A percentile compares a stretch with the other conserved stretches of the same genome.
phyloP scores from a whole-genome alignment of 2,329 filamentous ascomycete genomes.

The Macrophomina tecta region DNA sequence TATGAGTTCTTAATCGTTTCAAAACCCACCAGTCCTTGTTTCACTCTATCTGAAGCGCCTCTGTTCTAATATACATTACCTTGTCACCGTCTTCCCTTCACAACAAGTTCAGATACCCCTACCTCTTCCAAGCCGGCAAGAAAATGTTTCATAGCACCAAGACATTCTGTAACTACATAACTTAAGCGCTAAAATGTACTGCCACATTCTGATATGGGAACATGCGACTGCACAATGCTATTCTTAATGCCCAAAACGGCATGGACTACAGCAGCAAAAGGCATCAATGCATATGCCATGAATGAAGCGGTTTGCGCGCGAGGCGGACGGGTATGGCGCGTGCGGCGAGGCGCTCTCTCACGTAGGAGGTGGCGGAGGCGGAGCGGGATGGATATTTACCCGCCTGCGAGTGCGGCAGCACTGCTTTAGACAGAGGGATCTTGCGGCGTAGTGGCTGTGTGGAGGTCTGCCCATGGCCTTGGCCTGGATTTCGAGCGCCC shows the following conservation, averaged over 20 bases:
- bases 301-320: not conserved
- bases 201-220: not conserved
- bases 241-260: not conserved
- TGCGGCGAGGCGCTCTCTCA: not conserved
- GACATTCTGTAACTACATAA: not conserved
- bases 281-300: conserved; percentile 6
- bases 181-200: not conserved
- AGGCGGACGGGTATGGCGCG: not conserved
- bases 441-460: not conserved
- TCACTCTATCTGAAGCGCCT: not conserved
- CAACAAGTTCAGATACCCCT: not conserved
- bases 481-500: too few relatives aligned
- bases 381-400: not conserved
- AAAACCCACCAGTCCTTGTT: not conserved
- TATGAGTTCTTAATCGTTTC: not conserved
- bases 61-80: not conserved
- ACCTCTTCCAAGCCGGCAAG: not conserved
- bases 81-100: not conserved
- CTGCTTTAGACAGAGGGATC: not conserved
- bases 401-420: not conserved
- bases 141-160: not conserved
- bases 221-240: not conserved
- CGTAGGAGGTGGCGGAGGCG: not conserved
- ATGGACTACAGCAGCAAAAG: too few relatives aligned
- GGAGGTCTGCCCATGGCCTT: not conserved